These are phyloP conservation scores for Scenedesmus sp. DNA, from an alignment of 163 green algal genomes.

Conservation along the genomic window DNA sequence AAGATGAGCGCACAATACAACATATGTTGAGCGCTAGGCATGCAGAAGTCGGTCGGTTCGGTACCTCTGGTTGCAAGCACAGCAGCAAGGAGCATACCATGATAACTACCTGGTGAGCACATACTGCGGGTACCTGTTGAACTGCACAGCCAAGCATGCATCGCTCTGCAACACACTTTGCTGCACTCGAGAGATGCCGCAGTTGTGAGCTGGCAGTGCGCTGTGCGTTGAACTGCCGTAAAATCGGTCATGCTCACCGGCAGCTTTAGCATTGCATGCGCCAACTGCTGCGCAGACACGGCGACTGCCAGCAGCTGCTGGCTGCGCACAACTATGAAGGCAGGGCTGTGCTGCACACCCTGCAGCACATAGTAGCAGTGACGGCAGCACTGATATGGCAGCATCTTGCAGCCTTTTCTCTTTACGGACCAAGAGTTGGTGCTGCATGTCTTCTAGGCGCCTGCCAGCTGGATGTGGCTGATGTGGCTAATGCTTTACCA, in stretches of 20 bases:
- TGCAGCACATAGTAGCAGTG: neutral
- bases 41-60: neutral
- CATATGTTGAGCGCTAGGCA: too few relatives aligned
- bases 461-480: neutral
- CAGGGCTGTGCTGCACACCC: neutral
- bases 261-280: constrained; percentile 10
- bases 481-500: neutral
- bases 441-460: neutral
- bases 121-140: neutral
- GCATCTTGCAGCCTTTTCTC: neutral
- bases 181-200: too few relatives aligned
- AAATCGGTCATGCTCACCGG: neutral
- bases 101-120: too few relatives aligned
- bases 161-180: neutral
- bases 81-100: too few relatives aligned
- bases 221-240: too few relatives aligned
- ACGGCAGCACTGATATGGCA: neutral
- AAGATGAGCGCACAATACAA: too few relatives aligned
- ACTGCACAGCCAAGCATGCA: neutral
- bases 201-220: too few relatives aligned
- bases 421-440: too few relatives aligned
- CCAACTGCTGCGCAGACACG: constrained; percentile 27
- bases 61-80: neutral
- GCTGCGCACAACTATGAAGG: constrained; percentile 21
- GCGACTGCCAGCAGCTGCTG: constrained; percentile 2